Evolutionary conservation across 1,139 yeast species (phyloP).

Genomic region (Zhuliangozyma blackwelliae): DNA sequence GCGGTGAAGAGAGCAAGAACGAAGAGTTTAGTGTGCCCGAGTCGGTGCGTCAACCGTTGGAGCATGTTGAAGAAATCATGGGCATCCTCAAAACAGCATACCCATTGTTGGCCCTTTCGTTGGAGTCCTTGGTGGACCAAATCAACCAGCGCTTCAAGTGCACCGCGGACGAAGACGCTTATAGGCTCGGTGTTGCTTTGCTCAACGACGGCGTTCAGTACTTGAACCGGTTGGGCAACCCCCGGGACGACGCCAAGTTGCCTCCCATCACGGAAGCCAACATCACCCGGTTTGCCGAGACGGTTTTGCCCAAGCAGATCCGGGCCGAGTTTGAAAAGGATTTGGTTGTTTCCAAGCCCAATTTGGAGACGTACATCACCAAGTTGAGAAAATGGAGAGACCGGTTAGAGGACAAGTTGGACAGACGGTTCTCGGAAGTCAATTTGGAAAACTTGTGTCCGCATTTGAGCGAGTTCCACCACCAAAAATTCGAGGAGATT

Average conservation of each 20-base stretch:
- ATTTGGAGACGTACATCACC: constrained; percentile 78
- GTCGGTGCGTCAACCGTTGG: constrained; percentile 72
- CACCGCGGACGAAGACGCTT: constrained; percentile 94
- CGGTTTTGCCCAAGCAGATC: constrained; percentile 85
- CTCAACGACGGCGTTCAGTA: constrained; percentile 91
- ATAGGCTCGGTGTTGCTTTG: constrained; percentile 85
- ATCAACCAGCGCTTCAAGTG: constrained; percentile 92
- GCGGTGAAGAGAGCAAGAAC: not conserved
- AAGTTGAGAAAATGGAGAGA: constrained; percentile 91
- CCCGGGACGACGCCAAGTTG: constrained; percentile 80
- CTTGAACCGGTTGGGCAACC: constrained; percentile 78
- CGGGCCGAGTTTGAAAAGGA: constrained; percentile 91
- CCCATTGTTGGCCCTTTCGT: constrained; percentile 85
- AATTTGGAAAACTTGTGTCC: constrained; percentile 91
- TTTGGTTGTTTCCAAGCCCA: constrained; percentile 83
- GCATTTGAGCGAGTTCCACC: constrained; percentile 94
- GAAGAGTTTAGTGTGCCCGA: constrained; percentile 8
- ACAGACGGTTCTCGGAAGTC: constrained; percentile 70
- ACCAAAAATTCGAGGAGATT: constrained; percentile 95
- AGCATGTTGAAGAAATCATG: constrained; percentile 91
- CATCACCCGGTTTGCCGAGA: constrained; percentile 86
- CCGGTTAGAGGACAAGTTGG: constrained; percentile 85
- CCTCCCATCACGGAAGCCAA: constrained; percentile 93
- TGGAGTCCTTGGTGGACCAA: constrained; percentile 94
- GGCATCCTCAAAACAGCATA: constrained; percentile 93